A percentile compares a stretch with the other conserved stretches of the same genome.
Evolutionary conservation across 2,329 filamentous ascomycete species (phyloP).

Genomic region (Cladophialophora chaetospira): DNA sequence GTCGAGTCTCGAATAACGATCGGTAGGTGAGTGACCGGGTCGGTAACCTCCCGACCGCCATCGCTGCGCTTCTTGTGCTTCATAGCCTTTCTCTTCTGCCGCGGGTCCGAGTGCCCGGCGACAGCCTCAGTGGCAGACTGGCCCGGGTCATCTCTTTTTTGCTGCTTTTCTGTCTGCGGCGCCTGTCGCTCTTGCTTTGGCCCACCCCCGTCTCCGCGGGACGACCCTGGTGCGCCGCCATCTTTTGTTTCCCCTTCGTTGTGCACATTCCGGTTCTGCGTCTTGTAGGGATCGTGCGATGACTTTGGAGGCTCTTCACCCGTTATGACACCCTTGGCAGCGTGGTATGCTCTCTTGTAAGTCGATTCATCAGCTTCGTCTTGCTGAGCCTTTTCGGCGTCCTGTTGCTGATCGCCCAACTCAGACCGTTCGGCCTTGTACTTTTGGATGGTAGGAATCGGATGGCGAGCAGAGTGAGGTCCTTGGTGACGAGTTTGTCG

Average conservation of each 20-base stretch:
- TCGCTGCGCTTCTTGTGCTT: constrained; percentile 52
- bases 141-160: constrained; percentile 15
- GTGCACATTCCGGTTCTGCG: constrained; percentile 27
- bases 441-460: constrained; percentile 33
- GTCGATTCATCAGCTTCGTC: constrained; percentile 26
- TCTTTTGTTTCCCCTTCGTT: not conserved
- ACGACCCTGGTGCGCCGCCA: not conserved
- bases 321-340: constrained; percentile 29
- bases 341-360: constrained; percentile 29
- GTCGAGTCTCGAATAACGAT: constrained; percentile 70
- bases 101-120: constrained; percentile 41
- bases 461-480: constrained; percentile 30
- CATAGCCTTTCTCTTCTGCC: constrained; percentile 52
- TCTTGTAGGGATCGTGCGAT: constrained; percentile 28
- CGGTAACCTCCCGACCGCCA: constrained; percentile 64
- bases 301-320: constrained; percentile 21
- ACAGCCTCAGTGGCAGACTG: constrained; percentile 31
- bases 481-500: constrained; percentile 16
- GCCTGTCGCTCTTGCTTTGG: constrained; percentile 2
- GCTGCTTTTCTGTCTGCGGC: not conserved
- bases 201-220: not conserved
- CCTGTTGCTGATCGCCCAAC: constrained; percentile 23
- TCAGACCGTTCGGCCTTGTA: constrained; percentile 30
- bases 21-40: constrained; percentile 71
- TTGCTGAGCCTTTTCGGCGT: constrained; percentile 24